Percentiles rank a stretch among this genome's conserved stretches.
Conservation (phyloP, 441 rosid genomes). For the Macaranga tanarius region DNA sequence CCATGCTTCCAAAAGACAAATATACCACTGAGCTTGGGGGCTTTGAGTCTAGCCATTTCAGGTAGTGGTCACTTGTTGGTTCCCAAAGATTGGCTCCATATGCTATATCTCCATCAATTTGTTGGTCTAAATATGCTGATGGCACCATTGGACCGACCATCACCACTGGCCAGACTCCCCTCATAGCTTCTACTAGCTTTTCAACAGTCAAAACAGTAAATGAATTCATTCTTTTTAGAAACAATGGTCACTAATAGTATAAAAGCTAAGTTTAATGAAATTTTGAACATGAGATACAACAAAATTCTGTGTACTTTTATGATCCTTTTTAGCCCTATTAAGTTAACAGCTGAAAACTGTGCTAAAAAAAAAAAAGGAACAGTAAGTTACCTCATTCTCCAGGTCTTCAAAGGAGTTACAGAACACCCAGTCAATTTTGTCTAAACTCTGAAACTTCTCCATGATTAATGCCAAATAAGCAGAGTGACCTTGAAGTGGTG, state of each 20-base stretch:
- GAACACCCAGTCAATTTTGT: constrained; percentile 41
- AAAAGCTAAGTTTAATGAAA: too few relatives aligned
- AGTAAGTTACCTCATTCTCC: constrained; percentile 38
- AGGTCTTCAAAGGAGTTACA: constrained; percentile 46
- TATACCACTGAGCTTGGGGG: constrained; percentile 42
- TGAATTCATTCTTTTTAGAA: too few relatives aligned
- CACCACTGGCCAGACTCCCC: constrained; percentile 34
- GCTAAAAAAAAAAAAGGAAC: neutral
- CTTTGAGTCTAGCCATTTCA: constrained; percentile 41
- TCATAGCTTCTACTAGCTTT: constrained; percentile 35
- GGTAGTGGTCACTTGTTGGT: constrained; percentile 24
- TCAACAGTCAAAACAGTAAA: constrained; percentile 5
- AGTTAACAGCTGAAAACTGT: neutral
- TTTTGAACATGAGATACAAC: too few relatives aligned
- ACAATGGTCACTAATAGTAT: too few relatives aligned
- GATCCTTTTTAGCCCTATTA: too few relatives aligned
- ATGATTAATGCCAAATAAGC: constrained; percentile 39
- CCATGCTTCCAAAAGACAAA: constrained; percentile 71
- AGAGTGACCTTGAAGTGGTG: constrained; percentile 13
- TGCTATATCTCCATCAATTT: constrained; percentile 38
- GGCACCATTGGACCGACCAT: constrained; percentile 50
- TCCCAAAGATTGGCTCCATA: constrained; percentile 45
- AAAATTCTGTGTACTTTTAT: too few relatives aligned
- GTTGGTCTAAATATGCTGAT: constrained; percentile 43
- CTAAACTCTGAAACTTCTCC: constrained; percentile 24